A percentile compares a stretch with the other conserved stretches of the same genome.
Evolutionary conservation across 495 filamentous ascomycete genomes (phyloP).

Genomic region (Xylaria grammica): DNA sequence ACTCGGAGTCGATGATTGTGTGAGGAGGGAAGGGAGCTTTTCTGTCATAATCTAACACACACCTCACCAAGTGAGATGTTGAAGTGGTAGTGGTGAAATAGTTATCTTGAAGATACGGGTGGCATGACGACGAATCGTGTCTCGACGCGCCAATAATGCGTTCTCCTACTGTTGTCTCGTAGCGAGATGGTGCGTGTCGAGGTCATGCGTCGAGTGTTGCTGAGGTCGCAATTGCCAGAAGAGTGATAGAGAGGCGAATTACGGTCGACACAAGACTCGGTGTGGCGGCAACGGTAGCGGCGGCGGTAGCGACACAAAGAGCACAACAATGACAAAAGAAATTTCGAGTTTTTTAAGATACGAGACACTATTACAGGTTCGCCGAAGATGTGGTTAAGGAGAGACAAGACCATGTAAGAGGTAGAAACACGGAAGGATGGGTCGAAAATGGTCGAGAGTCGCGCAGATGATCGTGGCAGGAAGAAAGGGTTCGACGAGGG

Average conservation of each 20-base stretch:
- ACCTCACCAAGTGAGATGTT: slow-evolving; percentile 58
- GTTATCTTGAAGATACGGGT: slow-evolving; percentile 59
- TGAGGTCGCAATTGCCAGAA: slow-evolving; percentile 22
- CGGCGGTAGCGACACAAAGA: slow-evolving; percentile 32
- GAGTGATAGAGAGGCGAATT: slow-evolving; percentile 21
- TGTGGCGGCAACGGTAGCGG: slow-evolving; percentile 7
- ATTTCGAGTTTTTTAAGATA: slow-evolving; percentile 25
- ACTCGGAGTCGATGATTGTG: slow-evolving; percentile 59
- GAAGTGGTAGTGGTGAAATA: slow-evolving; percentile 41
- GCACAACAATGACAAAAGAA: slow-evolving; percentile 33
- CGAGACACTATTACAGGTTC: slow-evolving; percentile 22
- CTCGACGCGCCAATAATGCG: slow-evolving; percentile 41
- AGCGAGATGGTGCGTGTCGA: slow-evolving; percentile 10
- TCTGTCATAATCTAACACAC: slow-evolving; percentile 93
- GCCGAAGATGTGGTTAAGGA: slow-evolving; percentile 18
- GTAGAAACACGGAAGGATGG: slow-evolving; percentile 28
- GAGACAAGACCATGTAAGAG: slow-evolving; percentile 10
- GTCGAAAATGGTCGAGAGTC: slow-evolving; percentile 24
- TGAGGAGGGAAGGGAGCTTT: slow-evolving; percentile 67
- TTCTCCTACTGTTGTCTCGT: slow-evolving; percentile 25
- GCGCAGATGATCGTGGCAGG: slow-evolving; percentile 26
- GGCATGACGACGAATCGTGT: slow-evolving; percentile 61
- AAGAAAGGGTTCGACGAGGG: slow-evolving; percentile 19
- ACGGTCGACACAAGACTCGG: slow-evolving; percentile 22
- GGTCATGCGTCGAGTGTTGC: slow-evolving; percentile 27